A percentile compares a stretch with the other conserved stretches of the same genome.
phyloP scores from a whole-genome alignment of 768 basidiomycete genomes.

The Leccinum imitatum region DNA sequence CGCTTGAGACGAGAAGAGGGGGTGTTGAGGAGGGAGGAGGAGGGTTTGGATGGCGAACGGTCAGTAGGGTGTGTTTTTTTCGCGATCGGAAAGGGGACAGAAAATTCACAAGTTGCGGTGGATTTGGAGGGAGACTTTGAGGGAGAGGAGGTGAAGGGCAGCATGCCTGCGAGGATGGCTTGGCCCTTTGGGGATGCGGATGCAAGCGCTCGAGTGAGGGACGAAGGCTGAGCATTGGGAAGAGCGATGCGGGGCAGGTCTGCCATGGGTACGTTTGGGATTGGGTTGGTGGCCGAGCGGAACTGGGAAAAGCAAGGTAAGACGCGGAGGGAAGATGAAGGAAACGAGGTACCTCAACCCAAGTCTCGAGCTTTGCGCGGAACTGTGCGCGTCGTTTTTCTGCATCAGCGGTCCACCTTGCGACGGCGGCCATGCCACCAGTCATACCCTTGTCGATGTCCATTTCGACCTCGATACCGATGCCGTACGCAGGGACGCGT shows the following conservation, averaged over 20 bases:
- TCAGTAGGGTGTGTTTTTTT: conserved; percentile 32
- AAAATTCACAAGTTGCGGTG: conserved; percentile 12
- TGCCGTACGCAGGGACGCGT: conserved; percentile 76
- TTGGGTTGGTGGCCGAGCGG: conserved; percentile 40
- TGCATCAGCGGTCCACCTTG: conserved; percentile 76
- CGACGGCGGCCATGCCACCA: conserved; percentile 86
- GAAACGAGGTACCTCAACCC: conserved; percentile 51
- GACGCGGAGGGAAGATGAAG: neutral
- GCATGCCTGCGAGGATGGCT: conserved; percentile 31
- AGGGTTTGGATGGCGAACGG: conserved; percentile 46
- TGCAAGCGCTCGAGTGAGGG: conserved; percentile 67
- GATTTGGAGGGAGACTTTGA: conserved; percentile 41
- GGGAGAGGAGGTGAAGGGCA: conserved; percentile 37
- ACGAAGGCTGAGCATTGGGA: conserved; percentile 52
- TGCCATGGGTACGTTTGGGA: conserved; percentile 64
- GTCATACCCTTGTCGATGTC: conserved; percentile 78
- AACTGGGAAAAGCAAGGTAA: conserved; percentile 41
- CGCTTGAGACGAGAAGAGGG: conserved; percentile 51
- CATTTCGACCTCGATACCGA: conserved; percentile 86
- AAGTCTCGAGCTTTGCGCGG: conserved; percentile 56
- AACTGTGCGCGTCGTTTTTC: conserved; percentile 62
- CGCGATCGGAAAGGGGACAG: conserved; percentile 47
- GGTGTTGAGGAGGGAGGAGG: conserved; percentile 60
- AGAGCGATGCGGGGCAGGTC: conserved; percentile 60
- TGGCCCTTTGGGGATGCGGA: conserved; percentile 69